Evolutionary conservation across 306 rosid species (phyloP).

Genomic region (Malus fusca): DNA sequence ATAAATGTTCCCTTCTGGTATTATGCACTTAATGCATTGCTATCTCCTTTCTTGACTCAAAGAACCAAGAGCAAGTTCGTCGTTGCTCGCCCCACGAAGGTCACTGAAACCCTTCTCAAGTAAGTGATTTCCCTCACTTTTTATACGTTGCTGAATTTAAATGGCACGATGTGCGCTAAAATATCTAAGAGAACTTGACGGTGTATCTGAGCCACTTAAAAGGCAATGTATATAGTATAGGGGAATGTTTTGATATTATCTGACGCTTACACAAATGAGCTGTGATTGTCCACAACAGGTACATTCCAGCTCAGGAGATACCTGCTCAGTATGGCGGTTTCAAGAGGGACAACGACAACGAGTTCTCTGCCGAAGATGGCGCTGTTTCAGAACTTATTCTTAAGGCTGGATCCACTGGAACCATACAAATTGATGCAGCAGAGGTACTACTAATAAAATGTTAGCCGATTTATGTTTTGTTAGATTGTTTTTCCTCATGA

Average conservation of each 20-base stretch:
- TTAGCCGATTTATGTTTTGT: background rate
- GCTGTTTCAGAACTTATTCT: constrained; percentile 27
- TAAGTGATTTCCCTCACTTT: background rate
- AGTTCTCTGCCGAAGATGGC: constrained; percentile 22
- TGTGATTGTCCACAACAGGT: constrained; percentile 2
- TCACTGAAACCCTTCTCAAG: constrained; percentile 44
- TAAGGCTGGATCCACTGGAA: constrained; percentile 25
- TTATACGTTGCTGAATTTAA: background rate
- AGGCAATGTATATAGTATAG: background rate
- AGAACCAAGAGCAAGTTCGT: constrained; percentile 69
- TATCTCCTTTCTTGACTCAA: constrained; percentile 75
- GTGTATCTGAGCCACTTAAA: background rate
- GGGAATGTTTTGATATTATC: no score
- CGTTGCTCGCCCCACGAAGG: constrained; percentile 40
- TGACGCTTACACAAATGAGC: background rate
- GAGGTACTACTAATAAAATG: constrained; percentile 15
- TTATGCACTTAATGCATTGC: constrained; percentile 65
- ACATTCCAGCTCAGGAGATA: constrained; percentile 38
- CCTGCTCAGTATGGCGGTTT: constrained; percentile 42
- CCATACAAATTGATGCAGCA: constrained; percentile 29
- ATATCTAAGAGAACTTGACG: background rate
- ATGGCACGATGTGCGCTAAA: background rate
- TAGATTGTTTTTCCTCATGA: background rate
- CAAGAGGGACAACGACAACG: constrained; percentile 29
- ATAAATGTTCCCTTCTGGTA: constrained; percentile 96